Conservation (phyloP, 2,329 filamentous ascomycete species). For the Lecanosticta acicola region DNA sequence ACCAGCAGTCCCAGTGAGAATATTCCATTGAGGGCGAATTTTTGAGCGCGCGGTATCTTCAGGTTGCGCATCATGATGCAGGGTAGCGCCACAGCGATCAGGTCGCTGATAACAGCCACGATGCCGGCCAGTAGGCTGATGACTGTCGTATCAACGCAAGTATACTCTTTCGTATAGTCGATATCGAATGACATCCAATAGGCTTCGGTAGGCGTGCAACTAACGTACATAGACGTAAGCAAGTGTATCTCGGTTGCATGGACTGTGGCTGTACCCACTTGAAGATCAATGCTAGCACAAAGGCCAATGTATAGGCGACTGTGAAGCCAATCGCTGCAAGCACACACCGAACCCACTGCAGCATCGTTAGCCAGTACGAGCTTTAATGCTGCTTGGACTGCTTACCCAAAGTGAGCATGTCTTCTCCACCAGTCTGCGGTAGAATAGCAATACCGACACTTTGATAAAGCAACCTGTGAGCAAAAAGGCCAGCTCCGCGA, state of each 20-base stretch:
- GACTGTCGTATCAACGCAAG: slow-evolving; percentile 37
- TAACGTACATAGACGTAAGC: neutral
- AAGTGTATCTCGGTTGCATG: neutral
- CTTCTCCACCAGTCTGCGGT: slow-evolving; percentile 37
- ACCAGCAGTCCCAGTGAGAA: slow-evolving; percentile 28
- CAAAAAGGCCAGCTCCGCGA: slow-evolving; percentile 33
- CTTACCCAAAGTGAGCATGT: slow-evolving; percentile 26
- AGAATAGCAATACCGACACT: slow-evolving; percentile 39
- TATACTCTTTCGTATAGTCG: slow-evolving; percentile 31
- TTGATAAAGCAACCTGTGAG: slow-evolving; percentile 32
- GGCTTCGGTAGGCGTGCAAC: slow-evolving; percentile 37
- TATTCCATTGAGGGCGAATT: slow-evolving; percentile 41
- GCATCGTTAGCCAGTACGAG: neutral
- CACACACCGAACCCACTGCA: slow-evolving; percentile 34
- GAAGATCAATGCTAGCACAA: slow-evolving; percentile 33
- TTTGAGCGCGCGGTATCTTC: slow-evolving; percentile 39
- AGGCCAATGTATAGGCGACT: slow-evolving; percentile 35
- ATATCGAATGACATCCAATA: slow-evolving; percentile 38
- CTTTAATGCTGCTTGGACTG: neutral
- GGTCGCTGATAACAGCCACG: slow-evolving; percentile 37
- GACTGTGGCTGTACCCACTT: slow-evolving; percentile 8
- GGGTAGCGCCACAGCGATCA: slow-evolving; percentile 39
- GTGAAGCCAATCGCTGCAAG: slow-evolving; percentile 37
- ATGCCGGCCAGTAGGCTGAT: slow-evolving; percentile 36
- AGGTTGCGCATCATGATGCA: slow-evolving; percentile 43